A percentile compares a stretch with the other conserved stretches of the same genome.
Evolutionary conservation across 257 asterid species (phyloP).

Genomic region (Gentiana straminea): DNA sequence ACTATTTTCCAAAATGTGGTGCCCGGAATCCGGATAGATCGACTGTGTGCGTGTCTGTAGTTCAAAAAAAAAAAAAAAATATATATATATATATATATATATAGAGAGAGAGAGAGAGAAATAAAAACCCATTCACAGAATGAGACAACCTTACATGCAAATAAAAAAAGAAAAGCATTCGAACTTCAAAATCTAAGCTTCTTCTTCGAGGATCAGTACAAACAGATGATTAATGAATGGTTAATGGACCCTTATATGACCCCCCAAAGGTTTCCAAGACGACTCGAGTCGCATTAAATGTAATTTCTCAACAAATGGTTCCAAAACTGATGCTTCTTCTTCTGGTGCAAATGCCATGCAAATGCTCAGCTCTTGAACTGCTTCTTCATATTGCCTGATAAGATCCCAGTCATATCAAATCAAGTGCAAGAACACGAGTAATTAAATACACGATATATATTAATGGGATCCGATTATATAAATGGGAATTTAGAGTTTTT

Average conservation of each 20-base stretch:
- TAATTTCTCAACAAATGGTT: constrained; percentile 70
- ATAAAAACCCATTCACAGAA: too few relatives aligned
- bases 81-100: too few relatives aligned
- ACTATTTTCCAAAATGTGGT: too few relatives aligned
- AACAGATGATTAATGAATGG: constrained; percentile 37
- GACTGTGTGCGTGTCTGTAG: too few relatives aligned
- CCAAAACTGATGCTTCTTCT: constrained; percentile 64
- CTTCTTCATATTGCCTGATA: constrained; percentile 70
- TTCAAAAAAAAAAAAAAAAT: too few relatives aligned
- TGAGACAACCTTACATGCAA: too few relatives aligned
- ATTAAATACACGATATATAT: background rate
- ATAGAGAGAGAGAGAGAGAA: too few relatives aligned
- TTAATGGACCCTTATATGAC: constrained; percentile 28
- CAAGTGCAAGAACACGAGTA: background rate
- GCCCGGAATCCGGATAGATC: too few relatives aligned
- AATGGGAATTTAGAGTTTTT: background rate
- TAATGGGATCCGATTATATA: background rate
- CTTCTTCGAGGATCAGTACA: background rate
- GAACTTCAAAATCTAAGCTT: too few relatives aligned
- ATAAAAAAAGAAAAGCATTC: too few relatives aligned
- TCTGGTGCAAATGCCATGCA: constrained; percentile 98
- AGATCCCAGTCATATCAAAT: background rate
- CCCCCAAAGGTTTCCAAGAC: constrained; percentile 56
- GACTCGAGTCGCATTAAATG: constrained; percentile 60
- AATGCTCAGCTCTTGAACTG: constrained; percentile 92